These are phyloP conservation scores for Venturia asperata DNA, from an alignment of 2,329 filamentous ascomycete species.

Conservation along the genomic window DNA sequence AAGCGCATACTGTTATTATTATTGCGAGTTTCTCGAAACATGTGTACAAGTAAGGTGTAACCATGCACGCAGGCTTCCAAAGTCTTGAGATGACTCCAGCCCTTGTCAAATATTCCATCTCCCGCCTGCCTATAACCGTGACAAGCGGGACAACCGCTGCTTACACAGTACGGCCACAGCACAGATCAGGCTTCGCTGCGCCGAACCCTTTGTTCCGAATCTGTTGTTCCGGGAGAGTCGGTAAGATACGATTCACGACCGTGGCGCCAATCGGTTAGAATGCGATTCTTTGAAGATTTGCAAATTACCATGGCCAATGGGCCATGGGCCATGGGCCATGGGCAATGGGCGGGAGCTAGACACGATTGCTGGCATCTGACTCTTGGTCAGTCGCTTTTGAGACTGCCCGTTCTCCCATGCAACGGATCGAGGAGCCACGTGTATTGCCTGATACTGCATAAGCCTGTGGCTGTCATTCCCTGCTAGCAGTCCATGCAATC, in stretches of 20 bases:
- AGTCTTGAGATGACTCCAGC: background rate
- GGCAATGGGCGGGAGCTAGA: background rate
- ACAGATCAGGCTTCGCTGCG: background rate
- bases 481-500: background rate
- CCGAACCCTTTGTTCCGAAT: background rate
- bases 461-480: constrained; percentile 1
- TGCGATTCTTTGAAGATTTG: background rate
- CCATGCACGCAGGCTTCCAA: background rate
- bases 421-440: constrained; percentile 1
- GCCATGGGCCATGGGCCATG: no score
- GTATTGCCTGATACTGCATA: constrained; percentile 8
- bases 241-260: constrained; percentile 1
- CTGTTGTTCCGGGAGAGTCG: background rate
- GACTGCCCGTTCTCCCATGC: background rate
- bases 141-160: background rate
- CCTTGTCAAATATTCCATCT: background rate
- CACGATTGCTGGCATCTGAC: background rate
- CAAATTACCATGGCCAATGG: background rate
- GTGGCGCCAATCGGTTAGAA: background rate
- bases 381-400: background rate
- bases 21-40: background rate
- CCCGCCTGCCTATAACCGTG: background rate
- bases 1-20: background rate
- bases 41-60: background rate
- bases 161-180: background rate